Conservation (phyloP, 2,329 filamentous ascomycete genomes). For the Fusarium staphyleae region DNA sequence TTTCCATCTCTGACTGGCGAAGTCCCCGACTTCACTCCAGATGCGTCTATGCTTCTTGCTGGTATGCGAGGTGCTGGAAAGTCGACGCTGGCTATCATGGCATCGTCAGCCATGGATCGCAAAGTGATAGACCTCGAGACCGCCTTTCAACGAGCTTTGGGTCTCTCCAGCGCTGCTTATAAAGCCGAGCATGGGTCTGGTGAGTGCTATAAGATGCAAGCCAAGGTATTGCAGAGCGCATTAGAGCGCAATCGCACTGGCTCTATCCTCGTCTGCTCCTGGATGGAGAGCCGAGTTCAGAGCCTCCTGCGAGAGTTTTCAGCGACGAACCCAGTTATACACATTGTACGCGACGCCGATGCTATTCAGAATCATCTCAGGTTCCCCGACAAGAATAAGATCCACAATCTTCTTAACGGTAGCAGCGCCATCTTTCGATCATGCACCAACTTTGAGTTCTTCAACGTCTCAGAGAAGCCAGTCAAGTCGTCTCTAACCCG, state of each 20-base stretch:
- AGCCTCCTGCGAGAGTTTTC: conserved; percentile 67
- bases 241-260: conserved; percentile 65
- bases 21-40: conserved; percentile 56
- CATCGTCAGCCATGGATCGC: conserved; percentile 72
- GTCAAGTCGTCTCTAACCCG: conserved; percentile 36
- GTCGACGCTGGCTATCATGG: conserved; percentile 77
- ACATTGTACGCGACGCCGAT: conserved; percentile 69
- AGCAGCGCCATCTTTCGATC: conserved; percentile 66
- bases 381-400: conserved; percentile 61
- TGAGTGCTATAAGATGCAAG: conserved; percentile 70
- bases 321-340: conserved; percentile 72
- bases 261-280: conserved; percentile 75
- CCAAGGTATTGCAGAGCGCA: conserved; percentile 66
- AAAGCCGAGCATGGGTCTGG: conserved; percentile 67
- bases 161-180: conserved; percentile 67
- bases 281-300: conserved; percentile 70
- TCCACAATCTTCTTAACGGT: conserved; percentile 64
- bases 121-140: conserved; percentile 74
- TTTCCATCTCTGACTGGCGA: conserved; percentile 40
- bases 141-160: conserved; percentile 69
- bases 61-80: conserved; percentile 79
- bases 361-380: conserved; percentile 70
- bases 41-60: conserved; percentile 76
- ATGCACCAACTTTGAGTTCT: conserved; percentile 79
- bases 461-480: conserved; percentile 70